Evolutionary conservation across 495 filamentous ascomycete genomes (phyloP), one percentile per base, ranked within the genome.

Genomic region (Daldinia concentrica): DNA sequence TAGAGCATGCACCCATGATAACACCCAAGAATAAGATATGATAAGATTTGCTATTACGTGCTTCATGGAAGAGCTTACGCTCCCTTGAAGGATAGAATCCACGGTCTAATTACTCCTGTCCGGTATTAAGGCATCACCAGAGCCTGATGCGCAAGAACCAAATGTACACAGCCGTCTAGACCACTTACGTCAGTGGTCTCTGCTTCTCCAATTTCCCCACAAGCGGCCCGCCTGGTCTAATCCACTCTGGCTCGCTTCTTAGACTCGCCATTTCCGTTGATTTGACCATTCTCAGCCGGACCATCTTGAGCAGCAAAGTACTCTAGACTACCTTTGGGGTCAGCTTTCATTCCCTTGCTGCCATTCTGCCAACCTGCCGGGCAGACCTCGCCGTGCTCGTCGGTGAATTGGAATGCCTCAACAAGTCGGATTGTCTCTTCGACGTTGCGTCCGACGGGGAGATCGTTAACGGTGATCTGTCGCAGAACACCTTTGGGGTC

Each of bases 401-500:
- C 86, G 66, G 85, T 87, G 78, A 88, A 88, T 72, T 86, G 82
- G 79, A 89, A 87, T 15, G 86, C 86, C 71, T 89, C 82, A 64
- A 89, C 77, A 34, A 88, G 81, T 58, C 86, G 87, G 62, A 87
- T 81, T 15, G 83, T 82, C 74, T 89, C 86, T 72, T 88, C 84
- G 41, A 88, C 86, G 37, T 82, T 80, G 71, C 86, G 86, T 52
- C 86, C 86, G 61, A 88, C 87, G 39, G 85, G 84, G 8, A 86
- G 78, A 68, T 89, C 86, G 79, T 88, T 87, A 78, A 88, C 81
- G 62, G 86, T 87, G 69, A 88, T 87, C 83, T 87, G 83, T 43
- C 87, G 76, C 6, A 88, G 74, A 6, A 83, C 75, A 32, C 84
- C 85, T 73, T 84, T 82, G 26, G 86, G 86, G 72, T 89, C 86